Conservation (phyloP, 495 filamentous ascomycete genomes). For the Cudoniella acicularis region DNA sequence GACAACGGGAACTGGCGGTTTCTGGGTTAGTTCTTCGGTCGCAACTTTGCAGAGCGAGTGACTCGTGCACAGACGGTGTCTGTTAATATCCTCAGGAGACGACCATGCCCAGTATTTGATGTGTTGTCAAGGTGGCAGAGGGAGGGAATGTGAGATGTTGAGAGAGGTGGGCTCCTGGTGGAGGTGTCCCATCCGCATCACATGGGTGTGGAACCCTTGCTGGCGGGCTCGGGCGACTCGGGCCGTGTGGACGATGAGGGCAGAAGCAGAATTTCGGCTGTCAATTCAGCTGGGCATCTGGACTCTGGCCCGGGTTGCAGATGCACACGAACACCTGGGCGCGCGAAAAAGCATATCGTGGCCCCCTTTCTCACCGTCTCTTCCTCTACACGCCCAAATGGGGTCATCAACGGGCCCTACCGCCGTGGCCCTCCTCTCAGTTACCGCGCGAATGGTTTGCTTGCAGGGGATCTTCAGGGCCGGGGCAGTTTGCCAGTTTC, state of each 20-base stretch:
- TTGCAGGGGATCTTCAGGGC: not conserved
- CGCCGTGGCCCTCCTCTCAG: no score
- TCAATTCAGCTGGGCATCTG: no score
- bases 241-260: not conserved
- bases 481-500: not conserved
- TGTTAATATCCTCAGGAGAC: not conserved
- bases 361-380: not conserved
- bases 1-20: not conserved
- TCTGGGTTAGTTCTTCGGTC: not conserved
- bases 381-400: no score
- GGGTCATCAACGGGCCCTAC: no score
- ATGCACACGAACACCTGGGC: no score
- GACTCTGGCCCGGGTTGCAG: no score
- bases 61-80: not conserved
- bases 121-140: slow-evolving; percentile 1
- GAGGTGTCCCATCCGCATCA: not conserved
- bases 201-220: not conserved
- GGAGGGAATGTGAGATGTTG: not conserved
- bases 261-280: no score
- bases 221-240: not conserved
- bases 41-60: not conserved
- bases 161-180: not conserved
- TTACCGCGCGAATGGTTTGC: not conserved
- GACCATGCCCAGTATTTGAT: slow-evolving; percentile 1
- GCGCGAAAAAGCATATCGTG: not conserved